phyloP scores from a whole-genome alignment of 2,329 filamentous ascomycete genomes.

The Xylaria sp. region DNA sequence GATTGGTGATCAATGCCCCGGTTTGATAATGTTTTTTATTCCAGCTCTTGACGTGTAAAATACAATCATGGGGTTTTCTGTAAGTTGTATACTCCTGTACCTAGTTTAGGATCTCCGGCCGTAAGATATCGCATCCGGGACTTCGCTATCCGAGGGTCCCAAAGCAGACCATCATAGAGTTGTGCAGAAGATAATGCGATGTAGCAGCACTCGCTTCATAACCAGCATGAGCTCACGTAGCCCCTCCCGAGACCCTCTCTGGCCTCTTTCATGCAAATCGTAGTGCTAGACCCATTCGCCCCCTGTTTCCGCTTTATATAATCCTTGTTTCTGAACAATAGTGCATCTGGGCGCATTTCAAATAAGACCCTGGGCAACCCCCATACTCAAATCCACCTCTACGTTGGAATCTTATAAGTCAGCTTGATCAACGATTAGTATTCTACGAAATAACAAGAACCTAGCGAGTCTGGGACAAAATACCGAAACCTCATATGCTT shows the following conservation, averaged over 20 bases:
- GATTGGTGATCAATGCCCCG: neutral
- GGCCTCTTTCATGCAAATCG: neutral
- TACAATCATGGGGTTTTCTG: neutral
- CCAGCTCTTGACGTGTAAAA: conserved; percentile 10
- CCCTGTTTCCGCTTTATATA: conserved; percentile 14
- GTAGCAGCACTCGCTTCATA: conserved; percentile 6
- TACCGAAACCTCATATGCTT: conserved; percentile 22
- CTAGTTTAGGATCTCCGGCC: neutral
- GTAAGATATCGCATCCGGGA: neutral
- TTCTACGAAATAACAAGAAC: neutral
- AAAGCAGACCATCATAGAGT: neutral
- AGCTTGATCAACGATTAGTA: neutral
- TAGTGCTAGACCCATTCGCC: conserved; percentile 10
- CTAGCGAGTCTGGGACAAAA: neutral
- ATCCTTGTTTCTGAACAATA: conserved; percentile 9
- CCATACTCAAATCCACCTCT: conserved; percentile 14
- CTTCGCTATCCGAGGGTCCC: conserved; percentile 20
- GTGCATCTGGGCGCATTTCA: conserved; percentile 17
- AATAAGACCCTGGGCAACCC: conserved; percentile 19
- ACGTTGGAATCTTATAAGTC: neutral
- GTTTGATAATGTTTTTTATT: neutral
- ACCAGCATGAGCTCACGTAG: conserved; percentile 11
- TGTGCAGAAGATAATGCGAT: neutral
- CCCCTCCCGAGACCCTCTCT: conserved; percentile 14
- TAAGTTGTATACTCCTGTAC: too few species aligned